Evolutionary conservation across 23 red algal genomes (phyloP).

Genomic region (Chondrus crispus): DNA sequence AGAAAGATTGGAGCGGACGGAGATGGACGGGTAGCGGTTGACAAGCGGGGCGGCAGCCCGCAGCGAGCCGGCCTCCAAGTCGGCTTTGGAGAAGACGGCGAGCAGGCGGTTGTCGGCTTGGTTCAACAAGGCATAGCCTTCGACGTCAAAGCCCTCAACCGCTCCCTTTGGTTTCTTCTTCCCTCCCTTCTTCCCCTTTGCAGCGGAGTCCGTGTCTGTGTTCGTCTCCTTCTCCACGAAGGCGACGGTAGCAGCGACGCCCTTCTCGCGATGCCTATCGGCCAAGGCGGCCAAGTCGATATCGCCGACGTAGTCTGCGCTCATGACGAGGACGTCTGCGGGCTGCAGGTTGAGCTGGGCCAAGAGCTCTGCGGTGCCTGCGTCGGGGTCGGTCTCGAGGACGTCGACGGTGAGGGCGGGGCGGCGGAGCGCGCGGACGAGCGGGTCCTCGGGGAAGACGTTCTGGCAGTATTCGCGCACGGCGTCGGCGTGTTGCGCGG

Average conservation of each 20-base stretch:
- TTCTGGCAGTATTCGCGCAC: too few relatives aligned
- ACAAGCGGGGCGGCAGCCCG: constrained; percentile 1
- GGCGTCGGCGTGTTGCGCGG: too few relatives aligned
- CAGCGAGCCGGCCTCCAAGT: neutral
- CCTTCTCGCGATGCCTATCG: neutral
- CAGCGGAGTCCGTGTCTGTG: neutral
- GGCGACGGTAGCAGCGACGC: constrained; percentile 5
- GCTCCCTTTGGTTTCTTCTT: neutral
- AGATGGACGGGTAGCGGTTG: constrained; percentile 17
- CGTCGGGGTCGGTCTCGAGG: neutral
- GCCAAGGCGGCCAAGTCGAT: constrained; percentile 1
- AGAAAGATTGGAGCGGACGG: constrained; percentile 28
- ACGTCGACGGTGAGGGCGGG: neutral
- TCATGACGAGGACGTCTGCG: constrained; percentile 12
- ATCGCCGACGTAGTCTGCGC: constrained; percentile 24
- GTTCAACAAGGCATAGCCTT: constrained; percentile 35
- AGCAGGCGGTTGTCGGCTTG: constrained; percentile 16
- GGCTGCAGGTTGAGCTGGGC: neutral
- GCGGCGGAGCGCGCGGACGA: neutral
- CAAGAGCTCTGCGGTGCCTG: neutral
- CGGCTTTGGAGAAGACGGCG: neutral
- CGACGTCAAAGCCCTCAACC: neutral
- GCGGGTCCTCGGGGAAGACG: neutral
- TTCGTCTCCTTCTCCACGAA: neutral
- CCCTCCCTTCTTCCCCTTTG: neutral